These are phyloP conservation scores for Alternaria dauci DNA, from an alignment of 2,329 filamentous ascomycete species.

Conservation along the genomic window DNA sequence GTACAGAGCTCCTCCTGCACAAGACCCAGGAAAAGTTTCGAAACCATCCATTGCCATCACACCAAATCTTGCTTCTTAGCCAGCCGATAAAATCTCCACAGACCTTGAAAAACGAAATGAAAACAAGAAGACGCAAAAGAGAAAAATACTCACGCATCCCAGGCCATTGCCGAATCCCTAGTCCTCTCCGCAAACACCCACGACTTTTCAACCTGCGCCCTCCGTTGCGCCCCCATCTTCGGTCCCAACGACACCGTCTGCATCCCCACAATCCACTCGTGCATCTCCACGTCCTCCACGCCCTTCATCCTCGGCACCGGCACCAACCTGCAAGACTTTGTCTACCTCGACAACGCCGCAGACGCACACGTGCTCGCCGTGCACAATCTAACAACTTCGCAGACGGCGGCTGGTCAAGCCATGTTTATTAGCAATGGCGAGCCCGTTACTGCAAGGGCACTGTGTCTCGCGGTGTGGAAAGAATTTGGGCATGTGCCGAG, in stretches of 20 bases:
- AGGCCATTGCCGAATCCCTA: conserved; percentile 81
- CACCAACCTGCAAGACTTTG: conserved; percentile 74
- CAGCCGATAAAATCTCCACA: background rate
- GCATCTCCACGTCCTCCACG: conserved; percentile 73
- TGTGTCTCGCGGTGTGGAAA: conserved; percentile 79
- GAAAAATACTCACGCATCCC: conserved; percentile 2
- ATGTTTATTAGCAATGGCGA: conserved; percentile 92
- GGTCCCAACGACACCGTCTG: conserved; percentile 86
- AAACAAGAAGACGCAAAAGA: conserved; percentile 36
- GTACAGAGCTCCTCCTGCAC: no score
- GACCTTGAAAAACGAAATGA: background rate
- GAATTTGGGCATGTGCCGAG: conserved; percentile 63
- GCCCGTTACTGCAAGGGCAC: conserved; percentile 92
- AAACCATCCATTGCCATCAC: background rate
- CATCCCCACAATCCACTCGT: conserved; percentile 75
- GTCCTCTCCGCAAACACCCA: conserved; percentile 77
- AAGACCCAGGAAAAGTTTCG: background rate
- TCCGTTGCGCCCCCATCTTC: conserved; percentile 89
- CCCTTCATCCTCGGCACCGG: conserved; percentile 82
- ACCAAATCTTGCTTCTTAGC: background rate
- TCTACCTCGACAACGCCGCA: conserved; percentile 73
- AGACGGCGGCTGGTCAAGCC: conserved; percentile 72
- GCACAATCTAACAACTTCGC: conserved; percentile 71
- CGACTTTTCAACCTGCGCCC: conserved; percentile 76
- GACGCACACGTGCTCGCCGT: conserved; percentile 86